Percentiles rank a stretch among this genome's conserved stretches.
Conservation (phyloP, 106 monocot species). For the Dendrobium catenatum region DNA sequence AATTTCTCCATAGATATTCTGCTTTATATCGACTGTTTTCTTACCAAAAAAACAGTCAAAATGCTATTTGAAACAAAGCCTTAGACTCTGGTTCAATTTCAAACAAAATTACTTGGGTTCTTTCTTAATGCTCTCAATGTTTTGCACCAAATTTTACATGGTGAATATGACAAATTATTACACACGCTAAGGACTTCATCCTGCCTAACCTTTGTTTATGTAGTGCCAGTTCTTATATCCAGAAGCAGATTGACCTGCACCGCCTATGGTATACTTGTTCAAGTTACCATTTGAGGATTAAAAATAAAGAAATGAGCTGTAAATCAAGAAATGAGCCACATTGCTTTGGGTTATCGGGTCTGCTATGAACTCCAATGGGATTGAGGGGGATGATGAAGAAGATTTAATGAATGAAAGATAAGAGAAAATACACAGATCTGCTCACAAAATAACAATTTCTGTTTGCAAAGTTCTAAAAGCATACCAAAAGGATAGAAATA, state of each 20-base stretch:
- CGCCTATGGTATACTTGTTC: too few species aligned
- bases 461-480: not conserved
- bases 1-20: too few species aligned
- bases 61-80: too few species aligned
- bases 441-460: not conserved
- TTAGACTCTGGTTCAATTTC: too few species aligned
- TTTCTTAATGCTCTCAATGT: not conserved
- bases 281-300: too few species aligned
- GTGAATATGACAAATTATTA: too few species aligned
- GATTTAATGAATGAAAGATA: not conserved
- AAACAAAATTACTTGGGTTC: not conserved
- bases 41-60: too few species aligned
- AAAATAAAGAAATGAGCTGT: not conserved
- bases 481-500: constrained; percentile 95
- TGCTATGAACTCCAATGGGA: not conserved
- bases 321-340: not conserved
- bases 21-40: too few species aligned
- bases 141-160: too few species aligned
- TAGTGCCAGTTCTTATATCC: too few species aligned
- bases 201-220: not conserved
- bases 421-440: not conserved
- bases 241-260: too few species aligned
- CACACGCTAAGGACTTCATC: not conserved
- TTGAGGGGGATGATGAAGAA: not conserved
- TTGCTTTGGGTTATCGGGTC: not conserved